phyloP scores from a whole-genome alignment of 192 early-diverging fungal genomes.

The Pilaira anomala region DNA sequence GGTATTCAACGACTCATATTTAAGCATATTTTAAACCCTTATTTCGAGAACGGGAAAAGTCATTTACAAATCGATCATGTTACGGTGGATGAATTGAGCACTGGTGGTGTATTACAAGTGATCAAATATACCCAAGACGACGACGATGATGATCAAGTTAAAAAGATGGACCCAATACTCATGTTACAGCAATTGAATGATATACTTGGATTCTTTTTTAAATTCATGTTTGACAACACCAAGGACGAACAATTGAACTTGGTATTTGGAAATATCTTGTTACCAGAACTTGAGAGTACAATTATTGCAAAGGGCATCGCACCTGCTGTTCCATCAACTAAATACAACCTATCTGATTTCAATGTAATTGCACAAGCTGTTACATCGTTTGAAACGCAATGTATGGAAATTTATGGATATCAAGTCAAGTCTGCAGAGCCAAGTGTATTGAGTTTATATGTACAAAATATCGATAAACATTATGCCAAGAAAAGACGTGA shows the following conservation, averaged over 20 bases:
- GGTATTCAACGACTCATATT: conserved; percentile 9
- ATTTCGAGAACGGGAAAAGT: not conserved
- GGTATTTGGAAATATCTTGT: conserved; percentile 24
- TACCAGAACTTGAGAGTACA: conserved; percentile 14
- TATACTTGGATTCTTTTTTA: conserved; percentile 22
- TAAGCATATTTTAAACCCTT: conserved; percentile 23
- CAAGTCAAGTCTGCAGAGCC: conserved; percentile 31
- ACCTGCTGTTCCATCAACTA: conserved; percentile 21
- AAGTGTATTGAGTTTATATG: conserved; percentile 35
- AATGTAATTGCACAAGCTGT: conserved; percentile 8
- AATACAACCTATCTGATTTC: conserved; percentile 15
- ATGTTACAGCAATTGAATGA: conserved; percentile 7
- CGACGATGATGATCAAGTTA: not conserved
- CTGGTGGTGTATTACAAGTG: conserved; percentile 5
- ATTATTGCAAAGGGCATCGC: conserved; percentile 13
- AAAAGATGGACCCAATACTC: conserved; percentile 5
- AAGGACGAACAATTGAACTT: not conserved
- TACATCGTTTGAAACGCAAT: conserved; percentile 8
- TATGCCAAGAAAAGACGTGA: conserved; percentile 46
- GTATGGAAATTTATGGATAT: conserved; percentile 2
- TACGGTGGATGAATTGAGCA: not conserved
- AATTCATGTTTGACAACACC: conserved; percentile 13
- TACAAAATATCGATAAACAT: conserved; percentile 45
- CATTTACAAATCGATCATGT: not conserved
- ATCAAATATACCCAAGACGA: not conserved